Base-by-base conservation (phyloP, 2,329 filamentous ascomycete species). In the Cadophora gregata region DNA sequence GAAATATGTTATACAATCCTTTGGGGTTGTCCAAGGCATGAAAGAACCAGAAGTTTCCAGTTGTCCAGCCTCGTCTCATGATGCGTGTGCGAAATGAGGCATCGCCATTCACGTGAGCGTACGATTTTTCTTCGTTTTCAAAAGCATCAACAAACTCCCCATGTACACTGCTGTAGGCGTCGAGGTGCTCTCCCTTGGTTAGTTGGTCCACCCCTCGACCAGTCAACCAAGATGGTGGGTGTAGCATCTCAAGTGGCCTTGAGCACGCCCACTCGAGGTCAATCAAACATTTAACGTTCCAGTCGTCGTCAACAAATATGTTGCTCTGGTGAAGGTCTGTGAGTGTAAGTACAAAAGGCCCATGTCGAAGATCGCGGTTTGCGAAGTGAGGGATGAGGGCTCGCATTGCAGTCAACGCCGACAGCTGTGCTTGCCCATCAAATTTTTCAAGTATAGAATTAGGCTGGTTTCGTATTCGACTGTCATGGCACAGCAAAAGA, bases 291-390 rank as follows among this genome's bases (percentile, higher is more conserved):
- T 70, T 76, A 38, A 80, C 69, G 55, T 77, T 74, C 76, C 77
- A 79, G 47, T 78, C 60, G 16, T 74, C 59, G 63, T 80, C 77
- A 4, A 79, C 77, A 59, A 80, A 75, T 16, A 79, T 77, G 63
- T 82, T 82, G 64, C 78, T 78, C 56, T 74, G 71, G 53, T 80
- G 79, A 24, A 81, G 66, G 67, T 82, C 80, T 25, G 78, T 81
- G 10, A 82, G 74, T 1, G 60, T 67, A 59, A 74, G 72, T 14
- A 77, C 59, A 62, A 79, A 81, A 1, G 77, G 78, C 1, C 79
- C 78, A 21, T 75, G 56, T 4, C 76, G 71, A 14, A 69, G 63
- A 14, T 72, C 63, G 4, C 69, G 66, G 16, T 62, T 63, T 24
- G 73, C 66, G 16, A 73, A 76, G 6, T 70, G 69, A 12, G 69